phyloP scores from a whole-genome alignment of 169 alveolate genomes.

The Plasmodium knowlesi region DNA sequence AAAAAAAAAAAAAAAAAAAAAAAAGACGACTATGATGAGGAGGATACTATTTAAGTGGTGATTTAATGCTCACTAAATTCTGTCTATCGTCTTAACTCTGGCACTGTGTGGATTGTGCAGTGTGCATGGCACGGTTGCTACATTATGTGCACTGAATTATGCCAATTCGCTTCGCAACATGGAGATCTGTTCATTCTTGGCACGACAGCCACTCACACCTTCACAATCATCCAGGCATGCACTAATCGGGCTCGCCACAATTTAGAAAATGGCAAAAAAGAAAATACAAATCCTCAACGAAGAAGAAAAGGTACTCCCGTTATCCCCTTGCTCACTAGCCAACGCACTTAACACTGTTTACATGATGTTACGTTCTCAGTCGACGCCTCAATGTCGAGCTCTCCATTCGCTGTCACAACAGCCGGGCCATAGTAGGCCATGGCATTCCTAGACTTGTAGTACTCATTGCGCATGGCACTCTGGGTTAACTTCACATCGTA shows the following conservation, averaged over 20 bases:
- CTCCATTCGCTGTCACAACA: slow-evolving; percentile 91
- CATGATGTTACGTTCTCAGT: slow-evolving; percentile 43
- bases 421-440: slow-evolving; percentile 96
- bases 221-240: neutral
- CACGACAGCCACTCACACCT: neutral
- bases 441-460: slow-evolving; percentile 93
- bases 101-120: no score
- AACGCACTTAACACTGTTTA: slow-evolving; percentile 9
- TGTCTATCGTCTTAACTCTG: neutral
- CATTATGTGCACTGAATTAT: no score
- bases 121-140: no score
- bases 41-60: neutral
- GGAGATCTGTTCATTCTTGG: neutral
- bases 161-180: neutral
- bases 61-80: neutral
- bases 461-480: slow-evolving; percentile 93
- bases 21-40: neutral
- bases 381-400: slow-evolving; percentile 84
- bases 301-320: neutral
- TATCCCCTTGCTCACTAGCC: neutral
- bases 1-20: slow-evolving; percentile 2
- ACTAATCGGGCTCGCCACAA: neutral
- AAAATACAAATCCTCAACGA: neutral
- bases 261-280: neutral
- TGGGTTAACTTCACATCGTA: slow-evolving; percentile 91